Evolutionary conservation across 169 alveolate species (phyloP).

Genomic region (Plasmodium cynomolgi): DNA sequence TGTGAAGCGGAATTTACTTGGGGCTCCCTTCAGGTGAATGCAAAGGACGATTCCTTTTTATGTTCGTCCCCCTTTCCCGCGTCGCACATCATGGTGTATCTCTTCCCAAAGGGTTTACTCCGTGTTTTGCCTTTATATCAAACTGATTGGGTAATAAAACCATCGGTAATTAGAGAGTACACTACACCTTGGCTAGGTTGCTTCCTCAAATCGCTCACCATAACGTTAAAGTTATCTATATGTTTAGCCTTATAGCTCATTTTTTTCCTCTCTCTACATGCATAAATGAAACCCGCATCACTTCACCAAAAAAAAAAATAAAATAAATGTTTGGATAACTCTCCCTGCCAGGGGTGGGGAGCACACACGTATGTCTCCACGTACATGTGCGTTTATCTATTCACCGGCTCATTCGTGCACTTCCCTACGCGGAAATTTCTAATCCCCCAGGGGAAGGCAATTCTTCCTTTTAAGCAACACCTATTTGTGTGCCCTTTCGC

Average conservation of each 20-base stretch:
- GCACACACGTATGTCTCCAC: neutral
- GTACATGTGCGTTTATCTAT: neutral
- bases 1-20: neutral
- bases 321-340: neutral
- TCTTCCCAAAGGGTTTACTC: neutral
- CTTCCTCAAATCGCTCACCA: neutral
- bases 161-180: neutral
- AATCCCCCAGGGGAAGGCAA: neutral
- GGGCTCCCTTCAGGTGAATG: neutral
- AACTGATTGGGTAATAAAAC: neutral
- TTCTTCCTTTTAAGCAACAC: neutral
- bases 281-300: neutral
- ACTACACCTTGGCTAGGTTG: neutral
- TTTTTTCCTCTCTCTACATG: neutral
- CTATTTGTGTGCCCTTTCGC: neutral
- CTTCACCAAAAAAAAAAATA: neutral
- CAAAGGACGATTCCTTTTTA: neutral
- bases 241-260: neutral
- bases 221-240: neutral
- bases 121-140: neutral
- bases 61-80: neutral
- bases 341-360: neutral
- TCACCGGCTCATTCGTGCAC: neutral
- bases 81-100: neutral
- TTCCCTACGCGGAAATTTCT: neutral